Conservation (phyloP, 495 filamentous ascomycete species). For the Xylaria venustula region DNA sequence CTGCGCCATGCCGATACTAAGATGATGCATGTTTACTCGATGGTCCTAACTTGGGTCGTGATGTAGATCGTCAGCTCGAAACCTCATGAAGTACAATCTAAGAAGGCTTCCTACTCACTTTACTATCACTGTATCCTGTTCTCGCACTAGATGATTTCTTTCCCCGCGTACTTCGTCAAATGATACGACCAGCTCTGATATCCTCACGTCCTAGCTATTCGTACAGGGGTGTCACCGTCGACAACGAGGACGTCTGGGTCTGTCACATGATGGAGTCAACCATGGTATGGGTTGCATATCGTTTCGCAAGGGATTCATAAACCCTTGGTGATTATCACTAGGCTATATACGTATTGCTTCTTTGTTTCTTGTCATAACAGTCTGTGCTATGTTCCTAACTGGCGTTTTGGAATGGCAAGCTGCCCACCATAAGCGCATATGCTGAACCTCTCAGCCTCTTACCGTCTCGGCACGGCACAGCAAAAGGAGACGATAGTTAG, state of each 20-base stretch:
- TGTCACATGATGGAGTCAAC: background rate
- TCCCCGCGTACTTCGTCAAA: background rate
- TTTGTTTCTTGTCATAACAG: too few relatives aligned
- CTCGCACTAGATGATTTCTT: background rate
- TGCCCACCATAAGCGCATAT: background rate
- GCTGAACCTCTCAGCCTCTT: background rate
- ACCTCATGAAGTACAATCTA: background rate
- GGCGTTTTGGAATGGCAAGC: background rate
- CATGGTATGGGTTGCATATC: too few relatives aligned
- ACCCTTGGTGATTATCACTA: too few relatives aligned
- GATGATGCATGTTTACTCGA: too few relatives aligned
- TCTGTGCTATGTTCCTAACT: too few relatives aligned
- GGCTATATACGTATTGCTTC: too few relatives aligned
- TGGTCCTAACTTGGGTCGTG: too few relatives aligned
- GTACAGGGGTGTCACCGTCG: background rate
- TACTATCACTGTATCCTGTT: background rate
- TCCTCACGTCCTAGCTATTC: background rate
- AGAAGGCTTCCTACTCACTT: background rate
- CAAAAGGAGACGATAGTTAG: too few relatives aligned
- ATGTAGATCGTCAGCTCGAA: conserved; percentile 4
- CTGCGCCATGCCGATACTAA: too few relatives aligned
- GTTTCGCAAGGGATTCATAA: too few relatives aligned
- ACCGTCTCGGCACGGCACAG: too few relatives aligned
- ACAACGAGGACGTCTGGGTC: background rate
- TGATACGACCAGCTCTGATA: background rate